phyloP scores from a whole-genome alignment of 768 basidiomycete species.

The Serendipita sp. region DNA sequence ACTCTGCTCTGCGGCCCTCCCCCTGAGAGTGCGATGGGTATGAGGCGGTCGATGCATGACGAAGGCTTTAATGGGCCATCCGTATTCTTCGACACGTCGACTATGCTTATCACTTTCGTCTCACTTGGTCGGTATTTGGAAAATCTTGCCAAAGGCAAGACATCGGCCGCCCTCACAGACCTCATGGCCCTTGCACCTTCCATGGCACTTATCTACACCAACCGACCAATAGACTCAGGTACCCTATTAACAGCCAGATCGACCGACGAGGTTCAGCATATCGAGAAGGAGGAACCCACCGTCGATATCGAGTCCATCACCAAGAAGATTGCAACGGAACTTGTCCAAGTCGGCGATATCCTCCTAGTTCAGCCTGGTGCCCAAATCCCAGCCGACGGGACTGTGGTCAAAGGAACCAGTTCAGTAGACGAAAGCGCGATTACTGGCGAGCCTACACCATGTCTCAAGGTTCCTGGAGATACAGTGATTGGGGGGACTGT shows the following conservation, averaged over 20 bases:
- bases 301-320: neutral
- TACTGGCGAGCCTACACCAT: conserved; percentile 85
- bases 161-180: conserved; percentile 89
- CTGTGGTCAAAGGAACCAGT: conserved; percentile 70
- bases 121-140: conserved; percentile 90
- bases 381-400: conserved; percentile 91
- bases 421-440: conserved; percentile 91
- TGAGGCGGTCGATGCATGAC: conserved; percentile 38
- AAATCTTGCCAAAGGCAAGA: conserved; percentile 93
- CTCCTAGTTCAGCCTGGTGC: conserved; percentile 94
- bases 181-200: conserved; percentile 90
- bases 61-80: conserved; percentile 31
- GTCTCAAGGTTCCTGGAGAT: conserved; percentile 71
- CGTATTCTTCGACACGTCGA: conserved; percentile 96
- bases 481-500: conserved; percentile 90
- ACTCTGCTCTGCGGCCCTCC: conserved; percentile 21
- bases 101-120: conserved; percentile 96
- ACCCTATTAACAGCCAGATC: neutral
- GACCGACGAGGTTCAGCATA: neutral
- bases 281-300: neutral
- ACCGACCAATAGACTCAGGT: conserved; percentile 34
- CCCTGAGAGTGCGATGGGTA: neutral
- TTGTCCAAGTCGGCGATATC: conserved; percentile 84
- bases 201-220: conserved; percentile 91
- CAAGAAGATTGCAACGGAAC: conserved; percentile 82